A percentile compares a stretch with the other conserved stretches of the same genome.
Evolutionary conservation across 2,329 filamentous ascomycete genomes (phyloP).

Genomic region (Colletotrichum cereale): DNA sequence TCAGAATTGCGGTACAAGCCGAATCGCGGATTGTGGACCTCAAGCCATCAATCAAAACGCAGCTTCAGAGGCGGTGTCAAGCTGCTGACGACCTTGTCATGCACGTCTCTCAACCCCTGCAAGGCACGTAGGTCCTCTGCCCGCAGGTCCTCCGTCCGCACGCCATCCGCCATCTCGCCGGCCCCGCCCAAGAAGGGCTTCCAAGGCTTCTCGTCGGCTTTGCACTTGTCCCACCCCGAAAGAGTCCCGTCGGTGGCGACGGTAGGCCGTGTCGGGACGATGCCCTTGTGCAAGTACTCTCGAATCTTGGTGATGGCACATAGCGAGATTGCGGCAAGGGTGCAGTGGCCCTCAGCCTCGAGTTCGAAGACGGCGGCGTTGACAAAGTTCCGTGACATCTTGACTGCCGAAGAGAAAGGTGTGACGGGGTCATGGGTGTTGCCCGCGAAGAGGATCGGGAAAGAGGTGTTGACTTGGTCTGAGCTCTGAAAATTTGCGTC

Average conservation of each 20-base stretch:
- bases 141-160: slow-evolving; percentile 17
- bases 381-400: slow-evolving; percentile 54
- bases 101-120: slow-evolving; percentile 29
- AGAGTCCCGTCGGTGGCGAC: slow-evolving; percentile 43
- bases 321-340: slow-evolving; percentile 49
- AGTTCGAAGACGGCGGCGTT: slow-evolving; percentile 55
- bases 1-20: not conserved
- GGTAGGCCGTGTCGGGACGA: slow-evolving; percentile 47
- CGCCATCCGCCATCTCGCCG: not conserved
- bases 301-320: slow-evolving; percentile 52
- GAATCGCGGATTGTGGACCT: not conserved
- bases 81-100: slow-evolving; percentile 26
- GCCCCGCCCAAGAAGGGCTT: slow-evolving; percentile 10
- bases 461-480: slow-evolving; percentile 52
- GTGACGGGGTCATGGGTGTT: slow-evolving; percentile 72
- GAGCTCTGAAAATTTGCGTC: slow-evolving; percentile 45
- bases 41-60: slow-evolving; percentile 2
- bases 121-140: slow-evolving; percentile 22
- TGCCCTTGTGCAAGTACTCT: slow-evolving; percentile 52
- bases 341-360: slow-evolving; percentile 52
- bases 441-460: slow-evolving; percentile 69
- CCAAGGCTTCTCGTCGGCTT: slow-evolving; percentile 48
- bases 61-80: slow-evolving; percentile 30
- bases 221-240: slow-evolving; percentile 45
- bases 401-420: slow-evolving; percentile 61